Evolutionary conservation across 352 stramenopile genomes (phyloP).

Genomic region (Pythium inflatum): DNA sequence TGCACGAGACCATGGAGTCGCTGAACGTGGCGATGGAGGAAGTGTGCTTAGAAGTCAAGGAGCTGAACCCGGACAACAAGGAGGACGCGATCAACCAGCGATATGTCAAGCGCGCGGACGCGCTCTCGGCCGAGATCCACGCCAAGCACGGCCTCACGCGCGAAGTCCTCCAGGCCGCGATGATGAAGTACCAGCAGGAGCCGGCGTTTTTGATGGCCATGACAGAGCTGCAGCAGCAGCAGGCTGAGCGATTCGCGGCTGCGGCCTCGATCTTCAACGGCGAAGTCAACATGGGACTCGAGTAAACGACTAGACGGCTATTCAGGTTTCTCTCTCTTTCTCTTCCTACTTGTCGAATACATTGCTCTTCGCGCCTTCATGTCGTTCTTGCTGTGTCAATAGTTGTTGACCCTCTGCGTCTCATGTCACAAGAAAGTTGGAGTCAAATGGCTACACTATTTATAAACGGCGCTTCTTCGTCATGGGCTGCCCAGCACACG

Average conservation of each 20-base stretch:
- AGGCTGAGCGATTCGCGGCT: slow-evolving; percentile 82
- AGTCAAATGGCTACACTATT: slow-evolving; percentile 28
- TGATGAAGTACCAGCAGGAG: slow-evolving; percentile 93
- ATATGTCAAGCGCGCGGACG: slow-evolving; percentile 89
- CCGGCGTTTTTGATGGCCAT: slow-evolving; percentile 86
- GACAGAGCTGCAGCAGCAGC: slow-evolving; percentile 87
- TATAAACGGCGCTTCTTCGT: background rate
- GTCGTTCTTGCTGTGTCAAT: too few species aligned
- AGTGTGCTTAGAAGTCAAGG: slow-evolving; percentile 88
- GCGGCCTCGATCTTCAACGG: slow-evolving; percentile 87
- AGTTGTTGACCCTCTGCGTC: too few species aligned
- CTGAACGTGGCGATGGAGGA: slow-evolving; percentile 90
- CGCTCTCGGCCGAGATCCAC: slow-evolving; percentile 84
- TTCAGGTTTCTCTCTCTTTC: background rate
- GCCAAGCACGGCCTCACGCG: slow-evolving; percentile 86
- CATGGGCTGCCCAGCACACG: too few species aligned
- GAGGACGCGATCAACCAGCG: slow-evolving; percentile 89
- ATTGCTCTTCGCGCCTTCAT: too few species aligned
- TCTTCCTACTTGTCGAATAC: slow-evolving; percentile 8
- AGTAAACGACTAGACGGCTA: slow-evolving; percentile 47
- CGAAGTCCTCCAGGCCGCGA: slow-evolving; percentile 86
- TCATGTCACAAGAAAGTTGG: too few species aligned
- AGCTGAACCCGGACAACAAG: slow-evolving; percentile 88
- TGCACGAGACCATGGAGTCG: slow-evolving; percentile 91
- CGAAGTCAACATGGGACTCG: slow-evolving; percentile 89